Evolutionary conservation across 1,139 yeast genomes (phyloP).

Genomic region (Pichia sp.): DNA sequence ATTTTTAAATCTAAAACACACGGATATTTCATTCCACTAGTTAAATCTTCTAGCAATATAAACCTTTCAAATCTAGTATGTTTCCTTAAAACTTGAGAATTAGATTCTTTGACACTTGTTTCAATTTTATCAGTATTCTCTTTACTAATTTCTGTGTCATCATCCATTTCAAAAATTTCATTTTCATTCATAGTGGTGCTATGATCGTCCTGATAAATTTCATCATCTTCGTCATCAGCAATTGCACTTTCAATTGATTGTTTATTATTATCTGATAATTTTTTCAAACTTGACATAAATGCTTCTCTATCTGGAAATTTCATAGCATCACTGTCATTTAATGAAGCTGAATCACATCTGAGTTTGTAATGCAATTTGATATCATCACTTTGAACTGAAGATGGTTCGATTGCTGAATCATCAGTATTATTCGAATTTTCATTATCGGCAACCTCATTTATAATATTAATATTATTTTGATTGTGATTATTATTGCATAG

Average conservation of each 20-base stretch:
- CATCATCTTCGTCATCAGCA: constrained; percentile 23
- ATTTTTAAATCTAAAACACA: constrained; percentile 92
- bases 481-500: background rate
- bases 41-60: constrained; percentile 85
- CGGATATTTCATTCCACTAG: constrained; percentile 74
- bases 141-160: constrained; percentile 7
- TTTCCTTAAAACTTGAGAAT: constrained; percentile 16
- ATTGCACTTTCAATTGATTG: constrained; percentile 20
- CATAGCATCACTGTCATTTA: constrained; percentile 29
- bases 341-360: constrained; percentile 5
- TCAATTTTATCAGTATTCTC: too few species aligned
- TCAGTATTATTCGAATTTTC: constrained; percentile 1
- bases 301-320: constrained; percentile 17
- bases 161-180: constrained; percentile 13
- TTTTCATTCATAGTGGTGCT: too few species aligned
- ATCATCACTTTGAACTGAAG: constrained; percentile 21
- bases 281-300: constrained; percentile 14
- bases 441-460: too few species aligned
- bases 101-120: too few species aligned
- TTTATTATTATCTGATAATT: constrained; percentile 4
- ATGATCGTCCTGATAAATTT: too few species aligned
- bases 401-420: constrained; percentile 12
- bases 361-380: constrained; percentile 17
- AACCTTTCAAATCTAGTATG: constrained; percentile 65
- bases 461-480: too few species aligned